These are phyloP conservation scores for Claviceps purpurea DNA, from an alignment of 2,329 filamentous ascomycete species.

Conservation along the genomic window DNA sequence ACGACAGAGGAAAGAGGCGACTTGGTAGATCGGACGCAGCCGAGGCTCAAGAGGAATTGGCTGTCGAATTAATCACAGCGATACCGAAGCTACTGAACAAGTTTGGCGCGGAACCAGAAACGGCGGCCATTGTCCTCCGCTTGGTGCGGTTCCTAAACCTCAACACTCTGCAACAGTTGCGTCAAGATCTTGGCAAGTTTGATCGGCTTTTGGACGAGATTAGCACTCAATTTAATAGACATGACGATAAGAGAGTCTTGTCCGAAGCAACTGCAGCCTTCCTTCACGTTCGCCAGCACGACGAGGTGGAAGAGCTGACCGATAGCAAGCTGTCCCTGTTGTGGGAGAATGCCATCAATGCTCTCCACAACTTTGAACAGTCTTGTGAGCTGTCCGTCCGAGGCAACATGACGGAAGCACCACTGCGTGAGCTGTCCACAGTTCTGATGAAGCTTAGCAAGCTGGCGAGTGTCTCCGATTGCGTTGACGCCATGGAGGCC, in stretches of 20 bases:
- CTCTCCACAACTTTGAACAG: constrained; percentile 57
- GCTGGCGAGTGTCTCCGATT: constrained; percentile 67
- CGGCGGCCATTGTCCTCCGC: constrained; percentile 72
- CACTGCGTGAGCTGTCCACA: constrained; percentile 58
- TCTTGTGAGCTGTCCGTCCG: constrained; percentile 59
- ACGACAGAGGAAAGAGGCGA: constrained; percentile 45
- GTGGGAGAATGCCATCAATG: constrained; percentile 73
- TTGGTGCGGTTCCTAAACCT: constrained; percentile 79
- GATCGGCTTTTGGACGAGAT: constrained; percentile 77
- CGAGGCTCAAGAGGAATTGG: constrained; percentile 66
- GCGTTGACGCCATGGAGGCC: constrained; percentile 59
- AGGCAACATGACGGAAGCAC: constrained; percentile 51
- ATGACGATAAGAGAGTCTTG: constrained; percentile 74
- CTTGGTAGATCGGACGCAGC: constrained; percentile 47
- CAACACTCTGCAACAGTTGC: constrained; percentile 75
- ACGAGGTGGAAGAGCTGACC: constrained; percentile 76
- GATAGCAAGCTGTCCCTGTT: constrained; percentile 67
- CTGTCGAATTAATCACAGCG: constrained; percentile 59
- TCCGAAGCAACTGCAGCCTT: constrained; percentile 73
- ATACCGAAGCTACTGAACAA: constrained; percentile 85
- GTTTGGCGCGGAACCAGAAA: constrained; percentile 78
- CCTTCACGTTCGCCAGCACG: constrained; percentile 71
- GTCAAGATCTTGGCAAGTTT: constrained; percentile 73
- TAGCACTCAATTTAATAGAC: constrained; percentile 85
- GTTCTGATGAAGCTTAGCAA: constrained; percentile 69